Evolutionary conservation across 2,329 filamentous ascomycete species (phyloP).

Genomic region (Ceratocystis lukuohia): DNA sequence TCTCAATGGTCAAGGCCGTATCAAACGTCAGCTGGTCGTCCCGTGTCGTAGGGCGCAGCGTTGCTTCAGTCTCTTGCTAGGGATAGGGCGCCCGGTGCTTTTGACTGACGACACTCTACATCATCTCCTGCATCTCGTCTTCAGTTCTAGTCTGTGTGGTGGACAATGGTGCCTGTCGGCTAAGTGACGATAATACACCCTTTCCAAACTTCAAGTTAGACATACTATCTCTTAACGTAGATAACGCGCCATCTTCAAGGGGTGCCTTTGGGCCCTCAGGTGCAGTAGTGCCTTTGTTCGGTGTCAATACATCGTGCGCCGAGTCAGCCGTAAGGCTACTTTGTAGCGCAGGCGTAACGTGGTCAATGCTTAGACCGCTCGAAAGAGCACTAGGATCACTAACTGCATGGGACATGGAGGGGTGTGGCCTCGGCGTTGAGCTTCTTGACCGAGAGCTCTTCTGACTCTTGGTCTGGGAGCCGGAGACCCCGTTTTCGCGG

Average conservation of each 20-base stretch:
- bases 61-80: constrained; percentile 26
- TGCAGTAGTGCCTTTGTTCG: constrained; percentile 25
- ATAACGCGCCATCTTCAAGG: constrained; percentile 24
- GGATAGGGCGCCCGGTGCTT: constrained; percentile 26
- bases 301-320: constrained; percentile 39
- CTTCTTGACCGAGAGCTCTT: background rate
- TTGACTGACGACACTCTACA: constrained; percentile 32
- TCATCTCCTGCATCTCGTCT: constrained; percentile 35
- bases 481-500: constrained; percentile 24
- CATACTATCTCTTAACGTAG: constrained; percentile 36
- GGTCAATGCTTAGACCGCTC: background rate
- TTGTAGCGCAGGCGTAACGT: background rate
- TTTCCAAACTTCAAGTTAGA: constrained; percentile 37
- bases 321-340: constrained; percentile 34
- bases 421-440: constrained; percentile 21
- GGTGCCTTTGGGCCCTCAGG: background rate
- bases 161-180: background rate
- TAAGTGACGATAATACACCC: constrained; percentile 26
- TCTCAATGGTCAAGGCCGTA: constrained; percentile 15
- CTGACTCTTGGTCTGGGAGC: constrained; percentile 26
- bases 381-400: constrained; percentile 22
- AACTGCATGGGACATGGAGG: constrained; percentile 23
- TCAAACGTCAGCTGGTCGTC: constrained; percentile 19
- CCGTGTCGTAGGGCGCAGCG: constrained; percentile 19
- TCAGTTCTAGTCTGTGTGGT: constrained; percentile 26